Evolutionary conservation across 352 stramenopile species (phyloP).

Genomic region (Phytophthora fragariaefolia): DNA sequence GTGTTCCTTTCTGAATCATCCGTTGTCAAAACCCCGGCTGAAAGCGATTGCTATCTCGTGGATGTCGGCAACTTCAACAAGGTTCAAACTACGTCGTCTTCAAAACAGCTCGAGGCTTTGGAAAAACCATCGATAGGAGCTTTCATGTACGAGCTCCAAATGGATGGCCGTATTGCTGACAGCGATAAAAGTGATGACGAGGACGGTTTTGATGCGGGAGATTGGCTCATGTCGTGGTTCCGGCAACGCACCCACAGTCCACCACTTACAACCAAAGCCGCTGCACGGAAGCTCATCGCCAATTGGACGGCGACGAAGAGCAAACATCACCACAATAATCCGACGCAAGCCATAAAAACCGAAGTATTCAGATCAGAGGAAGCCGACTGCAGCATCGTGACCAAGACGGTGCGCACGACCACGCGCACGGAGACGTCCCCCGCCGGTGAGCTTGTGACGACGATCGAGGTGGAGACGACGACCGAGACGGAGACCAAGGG

Average conservation of each 20-base stretch:
- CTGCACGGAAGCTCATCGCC: conserved; percentile 27
- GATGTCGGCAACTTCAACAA: conserved; percentile 34
- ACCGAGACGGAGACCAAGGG: conserved; percentile 11
- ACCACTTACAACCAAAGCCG: conserved; percentile 36
- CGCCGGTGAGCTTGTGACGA: conserved; percentile 13
- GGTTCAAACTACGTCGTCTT: conserved; percentile 2
- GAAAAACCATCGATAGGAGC: conserved; percentile 18
- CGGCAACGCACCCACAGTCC: conserved; percentile 12
- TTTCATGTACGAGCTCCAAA: conserved; percentile 34
- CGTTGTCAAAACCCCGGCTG: conserved; percentile 22
- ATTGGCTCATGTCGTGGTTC: conserved; percentile 45
- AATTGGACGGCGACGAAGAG: conserved; percentile 28
- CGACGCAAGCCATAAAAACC: neutral
- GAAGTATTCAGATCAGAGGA: conserved; percentile 21
- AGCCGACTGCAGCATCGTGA: conserved; percentile 14
- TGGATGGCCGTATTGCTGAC: conserved; percentile 8
- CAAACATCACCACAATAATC: neutral
- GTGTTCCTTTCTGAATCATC: conserved; percentile 39
- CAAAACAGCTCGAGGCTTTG: conserved; percentile 9
- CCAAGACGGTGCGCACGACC: conserved; percentile 13
- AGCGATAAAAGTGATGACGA: conserved; percentile 28
- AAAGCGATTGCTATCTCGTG: conserved; percentile 28
- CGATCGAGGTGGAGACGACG: conserved; percentile 25
- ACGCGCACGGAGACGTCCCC: conserved; percentile 10
- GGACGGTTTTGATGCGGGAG: conserved; percentile 28